Conservation (phyloP, 768 basidiomycete genomes). For the Tylopilus rubrobrunneus region DNA sequence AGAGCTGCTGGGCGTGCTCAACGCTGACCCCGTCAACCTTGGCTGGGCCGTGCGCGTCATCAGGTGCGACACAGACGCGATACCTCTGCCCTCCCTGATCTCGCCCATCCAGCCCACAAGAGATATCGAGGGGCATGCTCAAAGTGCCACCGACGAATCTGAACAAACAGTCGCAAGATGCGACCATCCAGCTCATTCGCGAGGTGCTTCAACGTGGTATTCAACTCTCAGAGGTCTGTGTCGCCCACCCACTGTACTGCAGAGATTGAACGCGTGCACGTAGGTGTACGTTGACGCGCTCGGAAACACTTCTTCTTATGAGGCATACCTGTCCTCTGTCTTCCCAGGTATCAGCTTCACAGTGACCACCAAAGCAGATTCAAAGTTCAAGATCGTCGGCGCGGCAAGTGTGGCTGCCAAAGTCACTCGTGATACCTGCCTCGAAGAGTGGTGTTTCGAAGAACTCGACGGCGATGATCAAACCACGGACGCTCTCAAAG, state of each 20-base stretch:
- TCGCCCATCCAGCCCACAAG: slow-evolving; percentile 63
- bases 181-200: slow-evolving; percentile 84
- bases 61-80: slow-evolving; percentile 36
- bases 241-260: neutral
- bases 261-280: neutral
- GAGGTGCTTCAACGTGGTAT: slow-evolving; percentile 82
- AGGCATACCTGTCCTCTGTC: slow-evolving; percentile 70
- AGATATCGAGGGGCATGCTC: slow-evolving; percentile 90
- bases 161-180: slow-evolving; percentile 84
- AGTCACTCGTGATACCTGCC: slow-evolving; percentile 88
- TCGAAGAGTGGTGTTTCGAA: slow-evolving; percentile 82
- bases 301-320: slow-evolving; percentile 81
- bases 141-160: slow-evolving; percentile 79
- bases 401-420: slow-evolving; percentile 99
- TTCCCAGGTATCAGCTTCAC: slow-evolving; percentile 88
- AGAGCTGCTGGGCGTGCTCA: slow-evolving; percentile 60
- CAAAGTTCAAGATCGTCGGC: slow-evolving; percentile 94
- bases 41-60: slow-evolving; percentile 83
- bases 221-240: slow-evolving; percentile 66
- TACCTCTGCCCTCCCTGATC: slow-evolving; percentile 1
- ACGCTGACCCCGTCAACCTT: slow-evolving; percentile 65
- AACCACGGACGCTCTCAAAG: slow-evolving; percentile 1
- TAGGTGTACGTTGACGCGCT: slow-evolving; percentile 97
- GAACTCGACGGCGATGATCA: slow-evolving; percentile 39
- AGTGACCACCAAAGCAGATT: slow-evolving; percentile 90